Evolutionary conservation across 1,139 yeast species (phyloP), one percentile per base, ranked within the genome.

Genomic region (Taphrina pruni): DNA sequence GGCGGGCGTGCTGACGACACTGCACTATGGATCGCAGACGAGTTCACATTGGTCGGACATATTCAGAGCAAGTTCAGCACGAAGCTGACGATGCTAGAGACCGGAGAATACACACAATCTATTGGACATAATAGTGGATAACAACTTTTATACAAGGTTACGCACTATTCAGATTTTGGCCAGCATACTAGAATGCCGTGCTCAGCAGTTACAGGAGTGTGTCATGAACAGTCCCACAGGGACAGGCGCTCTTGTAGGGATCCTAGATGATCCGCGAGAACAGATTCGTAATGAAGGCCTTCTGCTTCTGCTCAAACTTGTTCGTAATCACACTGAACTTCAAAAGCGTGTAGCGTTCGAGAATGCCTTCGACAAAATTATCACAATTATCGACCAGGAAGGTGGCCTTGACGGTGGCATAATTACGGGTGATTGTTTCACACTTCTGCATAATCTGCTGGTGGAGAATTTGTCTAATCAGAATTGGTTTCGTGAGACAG

Each of bases 311-410:
- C 87, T 89, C 87, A 88, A 93, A 6, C 82, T 94, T 1, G 96
- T 87, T 8, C 88, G 88, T 73, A 89, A 89, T 71, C 91, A 92
- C 75, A 86, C 88, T 72, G 95, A 91, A 76, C 88, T 94, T 54
- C 99, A 95, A 77, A 93, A 93, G 76, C 81, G 94, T 32, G 96
- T 94, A 17, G 99, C 97, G 0, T 95, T 95, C 76, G 98, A 94
- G 77, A 93, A 91, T 73, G 89, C 96, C 0, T 93, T 94, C 76
- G 97, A 91, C 73, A 86, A 84, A 72, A 79, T 93, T 20, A 92
- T 94, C 75, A 83, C 82, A 52, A 89, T 94, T 14, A 88, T 94
- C 36, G 87, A 86, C 38, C 89, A 87, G 73, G 98, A 94, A 77
- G 97, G 97, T 21, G 97, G 97, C 0, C 83, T 92, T 11, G 83